Conservation (phyloP, 108 stramenopile species). For the Cyclotella baltica region DNA sequence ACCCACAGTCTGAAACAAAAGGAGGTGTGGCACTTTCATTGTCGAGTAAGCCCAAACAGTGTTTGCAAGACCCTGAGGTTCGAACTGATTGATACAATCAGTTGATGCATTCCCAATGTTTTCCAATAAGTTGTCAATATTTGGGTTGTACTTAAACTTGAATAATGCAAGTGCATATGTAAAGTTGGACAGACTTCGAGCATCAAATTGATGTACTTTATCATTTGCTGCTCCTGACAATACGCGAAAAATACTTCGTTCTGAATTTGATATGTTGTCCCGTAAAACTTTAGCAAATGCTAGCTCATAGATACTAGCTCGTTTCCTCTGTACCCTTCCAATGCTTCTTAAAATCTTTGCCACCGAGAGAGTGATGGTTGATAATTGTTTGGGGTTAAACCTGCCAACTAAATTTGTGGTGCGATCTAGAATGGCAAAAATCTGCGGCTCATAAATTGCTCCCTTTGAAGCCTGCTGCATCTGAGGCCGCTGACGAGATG, state of each 20-base stretch:
- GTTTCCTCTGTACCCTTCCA: not conserved
- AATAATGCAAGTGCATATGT: conserved; percentile 9
- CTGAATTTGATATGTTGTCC: not conserved
- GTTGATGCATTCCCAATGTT: conserved; percentile 1
- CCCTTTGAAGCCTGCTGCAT: too few relatives aligned
- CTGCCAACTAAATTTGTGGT: not conserved
- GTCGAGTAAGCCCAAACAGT: conserved; percentile 9
- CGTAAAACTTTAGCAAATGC: not conserved
- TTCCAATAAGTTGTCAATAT: not conserved
- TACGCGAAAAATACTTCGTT: not conserved
- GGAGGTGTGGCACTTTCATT: not conserved
- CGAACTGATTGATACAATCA: not conserved
- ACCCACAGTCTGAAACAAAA: not conserved
- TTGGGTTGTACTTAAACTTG: not conserved
- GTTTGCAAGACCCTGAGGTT: conserved; percentile 1
- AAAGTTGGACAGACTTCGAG: not conserved
- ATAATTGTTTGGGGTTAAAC: not conserved
- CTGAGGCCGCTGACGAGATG: too few relatives aligned
- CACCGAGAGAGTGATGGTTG: not conserved
- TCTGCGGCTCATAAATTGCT: too few relatives aligned
- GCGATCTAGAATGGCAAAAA: too few relatives aligned
- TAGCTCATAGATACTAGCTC: not conserved
- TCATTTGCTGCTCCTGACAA: not conserved
- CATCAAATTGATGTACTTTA: not conserved
- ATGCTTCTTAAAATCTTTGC: conserved; percentile 4